A percentile compares a stretch with the other conserved stretches of the same genome.
Evolutionary conservation across 441 rosid species (phyloP).

Genomic region (Flueggea neowawraea): DNA sequence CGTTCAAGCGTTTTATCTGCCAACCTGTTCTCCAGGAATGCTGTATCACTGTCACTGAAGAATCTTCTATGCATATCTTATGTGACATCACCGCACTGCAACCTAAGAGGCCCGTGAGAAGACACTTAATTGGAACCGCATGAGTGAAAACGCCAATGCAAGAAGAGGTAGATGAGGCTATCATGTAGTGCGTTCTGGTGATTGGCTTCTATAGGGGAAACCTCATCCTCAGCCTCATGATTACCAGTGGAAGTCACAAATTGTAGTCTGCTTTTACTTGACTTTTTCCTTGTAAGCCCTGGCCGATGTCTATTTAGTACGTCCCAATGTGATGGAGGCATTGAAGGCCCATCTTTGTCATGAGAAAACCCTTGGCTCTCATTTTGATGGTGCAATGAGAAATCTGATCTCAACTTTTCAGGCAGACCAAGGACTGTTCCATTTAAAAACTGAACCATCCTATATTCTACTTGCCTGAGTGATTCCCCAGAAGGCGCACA

Average conservation of each 20-base stretch:
- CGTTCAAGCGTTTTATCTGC: constrained; percentile 89
- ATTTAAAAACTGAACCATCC: constrained; percentile 87
- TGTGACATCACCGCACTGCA: constrained; percentile 73
- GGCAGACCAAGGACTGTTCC: constrained; percentile 53
- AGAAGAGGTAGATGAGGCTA: constrained; percentile 32
- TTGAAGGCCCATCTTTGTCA: constrained; percentile 50
- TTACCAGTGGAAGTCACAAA: constrained; percentile 60
- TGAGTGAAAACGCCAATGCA: constrained; percentile 81
- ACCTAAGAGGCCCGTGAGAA: constrained; percentile 72
- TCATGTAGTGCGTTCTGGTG: constrained; percentile 44
- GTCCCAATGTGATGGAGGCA: constrained; percentile 56
- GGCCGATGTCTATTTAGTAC: constrained; percentile 64
- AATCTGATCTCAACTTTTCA: constrained; percentile 66
- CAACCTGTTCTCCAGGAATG: constrained; percentile 88
- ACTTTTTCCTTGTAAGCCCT: constrained; percentile 62
- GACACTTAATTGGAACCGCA: constrained; percentile 77
- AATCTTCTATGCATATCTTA: constrained; percentile 82
- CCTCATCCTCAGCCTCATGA: constrained; percentile 72
- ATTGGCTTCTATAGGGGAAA: constrained; percentile 50
- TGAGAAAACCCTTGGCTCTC: constrained; percentile 46
- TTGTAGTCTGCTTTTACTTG: constrained; percentile 91
- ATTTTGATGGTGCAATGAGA: constrained; percentile 39
- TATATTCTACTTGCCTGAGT: constrained; percentile 82
- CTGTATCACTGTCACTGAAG: constrained; percentile 79
- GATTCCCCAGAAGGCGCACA: constrained; percentile 86